These are phyloP conservation scores for cucumber (Cucumis sativus) DNA, from an alignment of 306 rosid species.

Conservation along the genomic window DNA sequence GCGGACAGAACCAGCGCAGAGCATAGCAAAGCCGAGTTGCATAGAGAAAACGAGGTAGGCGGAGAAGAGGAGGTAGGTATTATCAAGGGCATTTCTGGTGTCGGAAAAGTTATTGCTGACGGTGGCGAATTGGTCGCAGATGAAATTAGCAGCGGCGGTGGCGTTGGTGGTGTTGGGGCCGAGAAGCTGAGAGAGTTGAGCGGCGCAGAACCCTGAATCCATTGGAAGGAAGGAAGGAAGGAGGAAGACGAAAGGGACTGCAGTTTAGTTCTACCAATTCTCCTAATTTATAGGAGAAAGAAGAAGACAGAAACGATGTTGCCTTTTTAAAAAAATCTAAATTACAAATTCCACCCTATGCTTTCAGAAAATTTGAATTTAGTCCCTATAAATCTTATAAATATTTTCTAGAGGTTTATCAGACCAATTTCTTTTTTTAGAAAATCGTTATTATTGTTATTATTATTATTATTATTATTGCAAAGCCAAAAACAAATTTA, in stretches of 20 bases:
- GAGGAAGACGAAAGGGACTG: not conserved
- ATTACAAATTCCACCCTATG: no score
- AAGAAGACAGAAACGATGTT: no score
- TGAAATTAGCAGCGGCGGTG: constrained; percentile 39
- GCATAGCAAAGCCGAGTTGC: constrained; percentile 98
- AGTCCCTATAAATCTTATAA: no score
- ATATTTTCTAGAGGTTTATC: no score
- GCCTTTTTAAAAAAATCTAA: no score
- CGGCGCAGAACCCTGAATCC: constrained; percentile 28
- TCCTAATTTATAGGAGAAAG: not conserved
- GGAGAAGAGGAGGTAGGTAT: constrained; percentile 78
- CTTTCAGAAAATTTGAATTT: no score
- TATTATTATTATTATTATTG: no score
- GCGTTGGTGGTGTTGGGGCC: constrained; percentile 55
- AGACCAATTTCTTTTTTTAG: no score
- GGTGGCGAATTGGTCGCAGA: constrained; percentile 36
- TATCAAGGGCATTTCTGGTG: constrained; percentile 46
- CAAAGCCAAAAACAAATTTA: no score
- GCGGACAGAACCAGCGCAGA: constrained; percentile 96
- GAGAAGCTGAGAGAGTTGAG: constrained; percentile 25
- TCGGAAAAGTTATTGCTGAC: constrained; percentile 27
- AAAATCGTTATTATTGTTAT: no score
- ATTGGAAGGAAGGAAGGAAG: constrained; percentile 8
- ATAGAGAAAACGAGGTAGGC: constrained; percentile 95
- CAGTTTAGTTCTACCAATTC: not conserved